Evolutionary conservation across 1,284 basidiomycete species (phyloP).

Genomic region (Mycena citricolor): DNA sequence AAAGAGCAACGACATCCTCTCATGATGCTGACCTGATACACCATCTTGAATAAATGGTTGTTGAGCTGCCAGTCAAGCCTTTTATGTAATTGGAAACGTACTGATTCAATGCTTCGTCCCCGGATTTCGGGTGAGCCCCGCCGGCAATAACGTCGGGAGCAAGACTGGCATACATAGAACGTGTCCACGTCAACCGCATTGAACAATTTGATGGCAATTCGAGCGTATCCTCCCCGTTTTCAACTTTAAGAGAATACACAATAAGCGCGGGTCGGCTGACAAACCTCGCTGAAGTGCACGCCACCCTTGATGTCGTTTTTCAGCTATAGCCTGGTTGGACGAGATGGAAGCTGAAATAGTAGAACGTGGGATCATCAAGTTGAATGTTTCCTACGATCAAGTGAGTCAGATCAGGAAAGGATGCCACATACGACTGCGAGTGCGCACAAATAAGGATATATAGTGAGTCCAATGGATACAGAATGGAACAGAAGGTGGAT

Average conservation of each 20-base stretch:
- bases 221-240: conserved; percentile 57
- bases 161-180: conserved; percentile 55
- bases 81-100: conserved; percentile 40
- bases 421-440: too few species aligned
- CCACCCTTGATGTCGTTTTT: too few species aligned
- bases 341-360: too few species aligned
- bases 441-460: too few species aligned
- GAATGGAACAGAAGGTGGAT: too few species aligned
- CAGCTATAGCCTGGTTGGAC: conserved; percentile 49
- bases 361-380: conserved; percentile 72
- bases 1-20: neutral
- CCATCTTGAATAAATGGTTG: too few species aligned
- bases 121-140: conserved; percentile 51
- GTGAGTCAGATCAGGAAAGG: too few species aligned
- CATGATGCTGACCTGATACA: conserved; percentile 41
- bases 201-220: conserved; percentile 75
- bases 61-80: too few species aligned
- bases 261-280: too few species aligned
- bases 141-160: conserved; percentile 44
- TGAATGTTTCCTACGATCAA: conserved; percentile 74
- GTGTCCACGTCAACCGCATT: conserved; percentile 70
- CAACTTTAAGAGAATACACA: neutral
- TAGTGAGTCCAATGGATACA: too few species aligned
- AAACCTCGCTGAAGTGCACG: conserved; percentile 60
- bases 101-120: conserved; percentile 60